These are phyloP conservation scores for Lithocarpus polystachyus DNA, from an alignment of 306 rosid genomes.

Conservation along the genomic window DNA sequence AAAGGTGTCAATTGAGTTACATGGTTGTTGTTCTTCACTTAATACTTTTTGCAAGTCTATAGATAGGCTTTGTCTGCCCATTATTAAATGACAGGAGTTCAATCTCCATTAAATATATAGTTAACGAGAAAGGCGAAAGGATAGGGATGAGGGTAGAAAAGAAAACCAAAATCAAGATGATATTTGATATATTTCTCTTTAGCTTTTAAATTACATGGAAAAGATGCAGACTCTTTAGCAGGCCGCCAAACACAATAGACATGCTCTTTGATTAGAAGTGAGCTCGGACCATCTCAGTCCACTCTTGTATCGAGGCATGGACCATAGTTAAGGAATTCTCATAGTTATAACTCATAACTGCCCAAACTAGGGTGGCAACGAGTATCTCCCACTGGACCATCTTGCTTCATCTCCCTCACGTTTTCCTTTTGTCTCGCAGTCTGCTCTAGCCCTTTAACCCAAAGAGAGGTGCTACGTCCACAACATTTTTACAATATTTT, in stretches of 20 bases:
- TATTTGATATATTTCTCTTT: not conserved
- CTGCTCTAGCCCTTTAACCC: too few species aligned
- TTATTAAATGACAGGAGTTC: slow-evolving; percentile 24
- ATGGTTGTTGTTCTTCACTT: too few species aligned
- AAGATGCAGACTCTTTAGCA: not conserved
- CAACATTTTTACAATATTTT: too few species aligned
- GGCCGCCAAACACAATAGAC: not conserved
- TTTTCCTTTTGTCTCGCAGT: too few species aligned
- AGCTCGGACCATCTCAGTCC: not conserved
- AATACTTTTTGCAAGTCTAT: not conserved
- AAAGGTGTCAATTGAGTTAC: too few species aligned
- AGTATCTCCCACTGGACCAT: not conserved
- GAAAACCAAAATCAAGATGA: not conserved
- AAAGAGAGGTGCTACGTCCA: too few species aligned
- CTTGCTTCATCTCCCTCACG: not conserved
- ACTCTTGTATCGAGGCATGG: not conserved
- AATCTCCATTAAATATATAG: not conserved
- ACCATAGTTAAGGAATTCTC: not conserved
- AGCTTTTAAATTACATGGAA: slow-evolving; percentile 3
- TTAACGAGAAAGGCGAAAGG: slow-evolving; percentile 6
- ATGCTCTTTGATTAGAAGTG: slow-evolving; percentile 1
- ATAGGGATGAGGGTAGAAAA: slow-evolving; percentile 30
- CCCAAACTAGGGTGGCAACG: not conserved
- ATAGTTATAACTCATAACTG: not conserved
- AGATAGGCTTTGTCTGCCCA: slow-evolving; percentile 21